Evolutionary conservation across 2,329 filamentous ascomycete genomes (phyloP).

Genomic region (Aspergillus unguis): DNA sequence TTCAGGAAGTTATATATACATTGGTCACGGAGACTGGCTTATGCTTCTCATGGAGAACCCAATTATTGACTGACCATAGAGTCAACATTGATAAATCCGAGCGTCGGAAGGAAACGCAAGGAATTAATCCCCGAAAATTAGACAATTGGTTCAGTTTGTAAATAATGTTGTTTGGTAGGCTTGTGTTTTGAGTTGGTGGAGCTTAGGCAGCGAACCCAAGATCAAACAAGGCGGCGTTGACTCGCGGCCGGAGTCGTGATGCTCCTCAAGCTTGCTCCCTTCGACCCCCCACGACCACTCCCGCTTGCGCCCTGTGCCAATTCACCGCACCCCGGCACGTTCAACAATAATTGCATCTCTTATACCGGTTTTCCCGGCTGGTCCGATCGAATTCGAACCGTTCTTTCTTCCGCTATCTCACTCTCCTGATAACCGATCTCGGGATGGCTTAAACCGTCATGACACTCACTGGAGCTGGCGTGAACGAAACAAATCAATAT

Average conservation of each 20-base stretch:
- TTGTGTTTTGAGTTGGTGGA: background rate
- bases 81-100: no score
- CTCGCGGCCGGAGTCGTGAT: constrained; percentile 2
- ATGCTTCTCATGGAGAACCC: no score
- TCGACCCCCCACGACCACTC: constrained; percentile 6
- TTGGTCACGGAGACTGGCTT: no score
- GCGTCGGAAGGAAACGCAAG: no score
- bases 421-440: constrained; percentile 15
- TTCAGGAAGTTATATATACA: no score
- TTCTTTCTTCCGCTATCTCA: constrained; percentile 3
- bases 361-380: constrained; percentile 1
- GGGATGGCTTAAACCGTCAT: constrained; percentile 33
- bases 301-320: constrained; percentile 6
- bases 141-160: no score
- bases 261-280: constrained; percentile 6
- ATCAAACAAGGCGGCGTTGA: constrained; percentile 1
- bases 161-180: no score
- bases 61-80: no score
- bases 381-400: background rate
- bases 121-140: no score
- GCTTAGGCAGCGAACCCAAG: constrained; percentile 9
- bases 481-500: constrained; percentile 21
- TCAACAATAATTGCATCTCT: background rate
- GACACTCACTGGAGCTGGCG: constrained; percentile 23
- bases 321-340: background rate